Percentiles rank a stretch among this genome's conserved stretches.
Evolutionary conservation across 257 asterid genomes (phyloP).

Genomic region (Thymus mandschuricus): DNA sequence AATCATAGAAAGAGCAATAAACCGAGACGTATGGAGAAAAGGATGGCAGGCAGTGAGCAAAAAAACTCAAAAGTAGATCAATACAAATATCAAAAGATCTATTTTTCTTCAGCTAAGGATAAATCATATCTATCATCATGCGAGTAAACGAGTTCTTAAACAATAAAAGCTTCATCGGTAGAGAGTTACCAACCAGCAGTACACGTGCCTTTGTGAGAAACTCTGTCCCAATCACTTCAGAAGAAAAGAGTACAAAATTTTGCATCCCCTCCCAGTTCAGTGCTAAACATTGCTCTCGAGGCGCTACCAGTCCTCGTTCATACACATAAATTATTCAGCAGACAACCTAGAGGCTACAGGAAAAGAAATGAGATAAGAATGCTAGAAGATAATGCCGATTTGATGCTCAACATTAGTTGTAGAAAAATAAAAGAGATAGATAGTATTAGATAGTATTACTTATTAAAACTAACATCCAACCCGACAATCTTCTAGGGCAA

Average conservation of each 20-base stretch:
- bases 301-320: conserved; percentile 12
- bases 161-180: conserved; percentile 21
- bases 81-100: neutral
- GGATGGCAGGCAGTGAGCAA: neutral
- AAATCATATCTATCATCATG: neutral
- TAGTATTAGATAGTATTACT: neutral
- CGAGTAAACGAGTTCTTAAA: conserved; percentile 15
- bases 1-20: neutral
- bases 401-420: neutral
- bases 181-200: conserved; percentile 8
- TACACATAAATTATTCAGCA: conserved; percentile 21
- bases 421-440: neutral
- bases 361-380: conserved; percentile 9
- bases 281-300: conserved; percentile 9
- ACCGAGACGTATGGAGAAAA: conserved; percentile 3
- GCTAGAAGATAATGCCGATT: neutral
- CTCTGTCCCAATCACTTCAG: neutral
- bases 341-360: conserved; percentile 12
- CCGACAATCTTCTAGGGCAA: neutral
- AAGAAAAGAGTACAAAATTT: conserved; percentile 15
- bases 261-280: conserved; percentile 11
- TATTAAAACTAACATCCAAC: neutral
- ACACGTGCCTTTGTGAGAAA: neutral
- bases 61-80: neutral
- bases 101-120: neutral